These are phyloP conservation scores for Avena eriantha DNA, from an alignment of 176 grass and related monocot species.

Conservation along the genomic window DNA sequence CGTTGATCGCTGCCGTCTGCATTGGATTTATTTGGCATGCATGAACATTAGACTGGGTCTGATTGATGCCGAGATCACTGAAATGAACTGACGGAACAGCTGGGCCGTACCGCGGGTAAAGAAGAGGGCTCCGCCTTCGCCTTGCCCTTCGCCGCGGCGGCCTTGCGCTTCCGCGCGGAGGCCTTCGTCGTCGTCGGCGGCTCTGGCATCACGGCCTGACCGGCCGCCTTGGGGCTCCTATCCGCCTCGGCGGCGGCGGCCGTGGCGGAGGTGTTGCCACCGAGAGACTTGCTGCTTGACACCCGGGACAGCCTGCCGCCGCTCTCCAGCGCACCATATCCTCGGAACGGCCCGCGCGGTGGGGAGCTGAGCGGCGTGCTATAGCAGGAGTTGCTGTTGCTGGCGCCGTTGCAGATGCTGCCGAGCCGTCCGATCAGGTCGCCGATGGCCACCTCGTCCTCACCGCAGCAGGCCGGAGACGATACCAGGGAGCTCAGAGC, in stretches of 20 bases:
- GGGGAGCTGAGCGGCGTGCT: slow-evolving; percentile 73
- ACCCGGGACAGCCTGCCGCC: slow-evolving; percentile 50
- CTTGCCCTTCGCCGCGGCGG: slow-evolving; percentile 47
- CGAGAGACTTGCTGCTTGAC: slow-evolving; percentile 60
- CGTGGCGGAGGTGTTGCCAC: neutral
- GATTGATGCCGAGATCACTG: neutral
- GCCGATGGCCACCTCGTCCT: slow-evolving; percentile 46
- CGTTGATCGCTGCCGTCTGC: slow-evolving; percentile 38
- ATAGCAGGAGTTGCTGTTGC: slow-evolving; percentile 63
- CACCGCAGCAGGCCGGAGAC: slow-evolving; percentile 37
- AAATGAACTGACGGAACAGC: neutral
- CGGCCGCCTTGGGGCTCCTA: neutral
- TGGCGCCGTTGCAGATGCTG: slow-evolving; percentile 58
- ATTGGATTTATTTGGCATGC: neutral
- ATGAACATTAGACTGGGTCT: neutral
- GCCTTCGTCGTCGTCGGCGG: neutral
- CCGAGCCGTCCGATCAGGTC: slow-evolving; percentile 76
- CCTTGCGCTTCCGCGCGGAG: slow-evolving; percentile 59
- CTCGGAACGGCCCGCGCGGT: slow-evolving; percentile 25
- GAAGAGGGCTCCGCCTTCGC: slow-evolving; percentile 28
- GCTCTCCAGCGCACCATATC: slow-evolving; percentile 24
- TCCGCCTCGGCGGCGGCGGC: neutral
- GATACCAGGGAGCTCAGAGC: slow-evolving; percentile 70
- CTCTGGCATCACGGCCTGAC: neutral
- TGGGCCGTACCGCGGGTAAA: slow-evolving; percentile 16